Conservation (phyloP, 140 eudicot species). For the Stevia rebaudiana region DNA sequence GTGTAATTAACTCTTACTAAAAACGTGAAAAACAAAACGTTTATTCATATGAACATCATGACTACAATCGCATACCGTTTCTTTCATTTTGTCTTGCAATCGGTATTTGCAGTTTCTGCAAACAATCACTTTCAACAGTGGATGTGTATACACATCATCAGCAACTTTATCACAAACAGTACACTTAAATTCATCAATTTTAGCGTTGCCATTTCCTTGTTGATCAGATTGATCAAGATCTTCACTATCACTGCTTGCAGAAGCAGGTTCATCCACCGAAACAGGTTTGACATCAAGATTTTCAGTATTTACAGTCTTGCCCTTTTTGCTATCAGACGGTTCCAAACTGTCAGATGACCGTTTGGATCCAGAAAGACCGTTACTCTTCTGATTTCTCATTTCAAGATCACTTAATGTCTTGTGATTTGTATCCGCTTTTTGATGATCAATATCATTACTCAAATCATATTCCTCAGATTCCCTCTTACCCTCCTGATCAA, state of each 20-base stretch:
- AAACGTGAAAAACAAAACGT: neutral
- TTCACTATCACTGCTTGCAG: constrained; percentile 20
- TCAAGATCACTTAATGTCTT: constrained; percentile 28
- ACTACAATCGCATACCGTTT: constrained; percentile 31
- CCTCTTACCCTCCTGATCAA: constrained; percentile 40
- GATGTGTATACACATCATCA: constrained; percentile 50
- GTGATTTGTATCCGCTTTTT: constrained; percentile 20
- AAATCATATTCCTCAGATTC: constrained; percentile 30
- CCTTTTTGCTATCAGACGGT: constrained; percentile 33
- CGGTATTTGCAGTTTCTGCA: constrained; percentile 54
- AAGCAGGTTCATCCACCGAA: constrained; percentile 29
- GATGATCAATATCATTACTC: constrained; percentile 27
- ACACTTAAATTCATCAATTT: constrained; percentile 35
- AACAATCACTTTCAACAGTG: constrained; percentile 53
- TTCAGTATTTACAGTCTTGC: constrained; percentile 28
- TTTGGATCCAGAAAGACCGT: constrained; percentile 37
- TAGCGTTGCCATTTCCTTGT: constrained; percentile 13
- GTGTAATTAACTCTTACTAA: too few species aligned
- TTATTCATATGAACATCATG: constrained; percentile 1
- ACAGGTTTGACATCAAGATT: constrained; percentile 37
- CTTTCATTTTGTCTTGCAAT: constrained; percentile 42
- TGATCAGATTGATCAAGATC: constrained; percentile 23
- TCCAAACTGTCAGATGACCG: constrained; percentile 41
- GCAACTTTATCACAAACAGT: constrained; percentile 60
- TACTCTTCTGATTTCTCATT: constrained; percentile 17